These are phyloP conservation scores for Tetratostichococcus sp. DNA, from an alignment of 139 green algal genomes.

Conservation along the genomic window DNA sequence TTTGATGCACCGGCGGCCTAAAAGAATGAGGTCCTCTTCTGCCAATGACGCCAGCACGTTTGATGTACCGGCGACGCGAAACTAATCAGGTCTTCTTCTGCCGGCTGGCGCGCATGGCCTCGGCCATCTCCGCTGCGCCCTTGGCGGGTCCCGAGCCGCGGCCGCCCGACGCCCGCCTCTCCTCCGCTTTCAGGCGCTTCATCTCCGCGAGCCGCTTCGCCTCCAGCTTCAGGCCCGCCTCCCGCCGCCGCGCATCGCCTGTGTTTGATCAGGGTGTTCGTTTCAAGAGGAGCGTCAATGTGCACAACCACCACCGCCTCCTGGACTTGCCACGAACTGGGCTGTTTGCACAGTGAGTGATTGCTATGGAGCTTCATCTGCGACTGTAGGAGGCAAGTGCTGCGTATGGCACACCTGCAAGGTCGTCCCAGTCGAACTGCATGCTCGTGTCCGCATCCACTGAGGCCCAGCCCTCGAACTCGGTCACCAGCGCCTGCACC, in stretches of 20 bases:
- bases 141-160: neutral
- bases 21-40: too few relatives aligned
- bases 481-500: constrained; percentile 54
- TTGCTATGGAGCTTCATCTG: too few relatives aligned
- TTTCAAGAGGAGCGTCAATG: too few relatives aligned
- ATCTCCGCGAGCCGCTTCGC: constrained; percentile 3
- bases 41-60: too few relatives aligned
- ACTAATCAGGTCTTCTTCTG: neutral
- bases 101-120: neutral
- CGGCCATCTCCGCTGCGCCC: neutral
- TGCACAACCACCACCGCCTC: too few relatives aligned
- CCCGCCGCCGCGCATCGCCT: constrained; percentile 56
- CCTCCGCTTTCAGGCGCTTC: neutral
- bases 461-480: constrained; percentile 67
- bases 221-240: constrained; percentile 63
- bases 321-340: too few relatives aligned
- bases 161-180: neutral
- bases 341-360: too few relatives aligned
- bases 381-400: too few relatives aligned
- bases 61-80: too few relatives aligned
- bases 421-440: constrained; percentile 73
- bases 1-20: too few relatives aligned
- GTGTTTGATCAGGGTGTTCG: constrained; percentile 31
- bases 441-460: constrained; percentile 52
- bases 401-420: constrained; percentile 29